Base-by-base conservation (phyloP, 768 basidiomycete genomes). In the Tulasnella sp. region DNA sequence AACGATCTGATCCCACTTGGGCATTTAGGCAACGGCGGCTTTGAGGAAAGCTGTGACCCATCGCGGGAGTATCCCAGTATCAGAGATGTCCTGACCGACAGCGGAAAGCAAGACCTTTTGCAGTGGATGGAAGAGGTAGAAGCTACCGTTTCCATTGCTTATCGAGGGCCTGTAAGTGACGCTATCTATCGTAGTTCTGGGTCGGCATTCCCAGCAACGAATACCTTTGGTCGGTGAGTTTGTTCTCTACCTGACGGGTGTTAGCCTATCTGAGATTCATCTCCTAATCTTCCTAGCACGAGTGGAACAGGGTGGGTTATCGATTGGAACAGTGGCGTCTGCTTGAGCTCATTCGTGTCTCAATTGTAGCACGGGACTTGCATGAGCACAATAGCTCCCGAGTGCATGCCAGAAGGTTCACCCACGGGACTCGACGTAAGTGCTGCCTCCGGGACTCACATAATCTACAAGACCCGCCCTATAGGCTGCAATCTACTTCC, bases 41-140 rank as follows among this genome's bases (percentile, higher is more conserved):
- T 83, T 76, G 82, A 83, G 11, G n/a, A 80, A n/a, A 82, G 79
- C 82, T 86, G 86, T 79, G 84, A 85, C 74, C 81, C 83, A 2
- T 69, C 78, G 9, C 79, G 85, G 7, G 78, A 83, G 76, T 82
- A 84, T 76, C 78, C 80, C 69, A 83, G 83, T 82, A 84, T 85
- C 79, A 81, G 83, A 31, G 48, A 48, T 0, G 82, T 85, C 75
- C 83, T 86, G 8, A 22, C 72, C 6, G 0, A 31, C 3, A 79
- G 82, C 44, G 84, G 82, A 2, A 76, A 80, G 40, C 37, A 64
- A 12, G 81, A 81, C 0, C 48, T 84, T 0, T 74, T 85, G 24
- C 69, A 74, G 4, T 85, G 82, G 81, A 85, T 86, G 85, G 40
- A 83, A 1, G 69, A 48, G 12, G 76, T 54, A 11, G 20, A 77